Conservation (phyloP, 345 rosid genomes). For the Zanthoxylum bungeanum region DNA sequence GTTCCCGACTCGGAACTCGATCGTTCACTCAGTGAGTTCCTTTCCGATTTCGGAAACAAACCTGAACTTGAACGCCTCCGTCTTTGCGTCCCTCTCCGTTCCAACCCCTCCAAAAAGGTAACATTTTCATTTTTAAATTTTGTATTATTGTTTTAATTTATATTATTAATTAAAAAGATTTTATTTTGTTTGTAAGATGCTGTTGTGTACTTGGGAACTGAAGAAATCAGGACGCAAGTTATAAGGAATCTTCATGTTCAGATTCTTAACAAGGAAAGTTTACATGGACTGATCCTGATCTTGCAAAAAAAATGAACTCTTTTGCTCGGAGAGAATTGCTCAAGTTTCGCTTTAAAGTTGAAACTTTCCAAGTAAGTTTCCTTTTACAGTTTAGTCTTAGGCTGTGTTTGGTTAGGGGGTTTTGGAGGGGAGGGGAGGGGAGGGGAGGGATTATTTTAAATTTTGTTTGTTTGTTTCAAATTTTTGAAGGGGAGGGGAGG, state of each 20-base stretch:
- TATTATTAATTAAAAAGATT: not conserved
- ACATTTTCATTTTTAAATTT: not conserved
- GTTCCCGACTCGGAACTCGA: slow-evolving; percentile 24
- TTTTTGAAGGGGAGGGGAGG: too few species aligned
- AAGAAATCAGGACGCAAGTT: slow-evolving; percentile 17
- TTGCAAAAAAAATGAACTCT: slow-evolving; percentile 30
- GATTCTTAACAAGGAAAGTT: slow-evolving; percentile 16
- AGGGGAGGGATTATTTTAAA: too few species aligned
- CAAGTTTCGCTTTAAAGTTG: slow-evolving; percentile 27
- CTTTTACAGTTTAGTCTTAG: not conserved
- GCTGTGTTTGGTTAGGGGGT: too few species aligned
- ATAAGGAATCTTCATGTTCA: slow-evolving; percentile 7
- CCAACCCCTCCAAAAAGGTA: slow-evolving; percentile 30
- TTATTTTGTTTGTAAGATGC: slow-evolving; percentile 12
- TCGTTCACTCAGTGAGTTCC: slow-evolving; percentile 31
- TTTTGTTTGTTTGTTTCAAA: too few species aligned
- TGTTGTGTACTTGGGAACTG: slow-evolving; percentile 36
- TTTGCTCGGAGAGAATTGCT: slow-evolving; percentile 23
- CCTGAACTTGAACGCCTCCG: slow-evolving; percentile 27
- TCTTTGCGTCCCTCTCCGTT: slow-evolving; percentile 21
- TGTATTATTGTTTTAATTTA: not conserved
- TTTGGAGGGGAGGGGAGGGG: too few species aligned
- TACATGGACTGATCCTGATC: slow-evolving; percentile 24
- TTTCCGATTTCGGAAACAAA: slow-evolving; percentile 18
- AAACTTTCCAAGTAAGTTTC: slow-evolving; percentile 29